Evolutionary conservation across 2,329 filamentous ascomycete genomes (phyloP).

Genomic region (Leptographium wingfieldii): DNA sequence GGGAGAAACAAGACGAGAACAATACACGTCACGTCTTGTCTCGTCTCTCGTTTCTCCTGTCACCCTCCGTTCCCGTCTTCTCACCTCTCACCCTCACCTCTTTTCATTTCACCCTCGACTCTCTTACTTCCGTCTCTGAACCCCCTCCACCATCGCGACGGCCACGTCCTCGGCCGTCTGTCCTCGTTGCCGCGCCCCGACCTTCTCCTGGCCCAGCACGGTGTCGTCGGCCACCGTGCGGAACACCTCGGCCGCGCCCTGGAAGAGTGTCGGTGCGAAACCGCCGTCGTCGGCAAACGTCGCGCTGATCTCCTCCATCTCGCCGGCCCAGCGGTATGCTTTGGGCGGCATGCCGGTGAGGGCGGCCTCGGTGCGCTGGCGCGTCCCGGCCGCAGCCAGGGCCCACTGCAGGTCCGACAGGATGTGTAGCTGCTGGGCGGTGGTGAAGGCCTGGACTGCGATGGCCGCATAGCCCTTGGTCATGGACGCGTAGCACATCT

Average conservation of each 20-base stretch:
- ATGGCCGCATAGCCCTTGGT: conserved; percentile 56
- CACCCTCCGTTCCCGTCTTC: no score
- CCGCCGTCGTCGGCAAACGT: conserved; percentile 54
- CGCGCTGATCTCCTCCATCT: conserved; percentile 64
- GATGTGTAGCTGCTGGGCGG: conserved; percentile 51
- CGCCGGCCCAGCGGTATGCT: conserved; percentile 64
- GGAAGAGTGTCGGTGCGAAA: conserved; percentile 43
- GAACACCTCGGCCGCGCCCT: conserved; percentile 49
- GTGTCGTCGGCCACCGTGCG: conserved; percentile 47
- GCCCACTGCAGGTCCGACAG: conserved; percentile 44
- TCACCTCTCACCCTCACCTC: background rate
- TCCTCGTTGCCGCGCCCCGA: conserved; percentile 42
- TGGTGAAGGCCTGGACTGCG: conserved; percentile 57
- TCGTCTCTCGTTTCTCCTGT: background rate
- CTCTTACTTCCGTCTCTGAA: conserved; percentile 5
- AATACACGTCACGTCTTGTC: background rate
- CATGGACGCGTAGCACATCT: conserved; percentile 52
- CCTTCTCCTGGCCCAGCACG: conserved; percentile 45
- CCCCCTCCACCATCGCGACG: conserved; percentile 13
- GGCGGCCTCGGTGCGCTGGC: conserved; percentile 30
- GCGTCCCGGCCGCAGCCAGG: conserved; percentile 33
- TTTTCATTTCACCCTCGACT: no score
- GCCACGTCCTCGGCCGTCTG: conserved; percentile 32
- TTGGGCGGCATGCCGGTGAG: conserved; percentile 51
- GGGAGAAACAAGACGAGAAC: no score